phyloP scores from a whole-genome alignment of 495 filamentous ascomycete species.

The Penicillium silybi region DNA sequence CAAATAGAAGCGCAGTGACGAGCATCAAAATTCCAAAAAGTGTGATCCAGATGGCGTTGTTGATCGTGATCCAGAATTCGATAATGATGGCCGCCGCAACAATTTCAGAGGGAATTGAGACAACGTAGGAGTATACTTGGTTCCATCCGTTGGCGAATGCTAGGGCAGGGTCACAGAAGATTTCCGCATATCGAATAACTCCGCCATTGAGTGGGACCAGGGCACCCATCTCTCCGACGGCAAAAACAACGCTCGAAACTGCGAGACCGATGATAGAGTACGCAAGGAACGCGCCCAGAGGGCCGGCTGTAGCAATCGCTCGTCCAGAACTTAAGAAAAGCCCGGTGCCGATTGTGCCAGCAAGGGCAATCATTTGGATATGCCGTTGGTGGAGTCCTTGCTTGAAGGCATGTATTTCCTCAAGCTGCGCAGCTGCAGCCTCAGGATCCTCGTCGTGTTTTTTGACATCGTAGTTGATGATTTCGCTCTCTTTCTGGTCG shows the following conservation, averaged over 20 bases:
- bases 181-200: conserved; percentile 25
- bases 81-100: conserved; percentile 47
- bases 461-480: not conserved
- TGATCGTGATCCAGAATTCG: conserved; percentile 41
- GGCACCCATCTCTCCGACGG: conserved; percentile 26
- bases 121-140: conserved; percentile 27
- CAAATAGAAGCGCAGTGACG: conserved; percentile 39
- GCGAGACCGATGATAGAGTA: conserved; percentile 23
- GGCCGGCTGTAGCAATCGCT: conserved; percentile 56
- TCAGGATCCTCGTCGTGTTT: not conserved
- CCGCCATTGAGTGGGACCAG: conserved; percentile 30
- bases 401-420: conserved; percentile 11
- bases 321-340: conserved; percentile 46
- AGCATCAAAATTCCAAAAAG: conserved; percentile 43
- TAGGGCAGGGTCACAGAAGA: conserved; percentile 29
- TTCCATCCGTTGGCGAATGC: conserved; percentile 35
- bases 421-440: conserved; percentile 5
- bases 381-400: conserved; percentile 32
- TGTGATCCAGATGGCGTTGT: conserved; percentile 40
- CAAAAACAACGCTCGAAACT: conserved; percentile 19
- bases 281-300: conserved; percentile 43
- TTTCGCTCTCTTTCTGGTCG: not conserved
- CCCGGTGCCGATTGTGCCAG: conserved; percentile 37
- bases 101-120: conserved; percentile 39
- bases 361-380: conserved; percentile 46